Conservation (phyloP, 441 rosid genomes). For the Raphanus hybrid region DNA sequence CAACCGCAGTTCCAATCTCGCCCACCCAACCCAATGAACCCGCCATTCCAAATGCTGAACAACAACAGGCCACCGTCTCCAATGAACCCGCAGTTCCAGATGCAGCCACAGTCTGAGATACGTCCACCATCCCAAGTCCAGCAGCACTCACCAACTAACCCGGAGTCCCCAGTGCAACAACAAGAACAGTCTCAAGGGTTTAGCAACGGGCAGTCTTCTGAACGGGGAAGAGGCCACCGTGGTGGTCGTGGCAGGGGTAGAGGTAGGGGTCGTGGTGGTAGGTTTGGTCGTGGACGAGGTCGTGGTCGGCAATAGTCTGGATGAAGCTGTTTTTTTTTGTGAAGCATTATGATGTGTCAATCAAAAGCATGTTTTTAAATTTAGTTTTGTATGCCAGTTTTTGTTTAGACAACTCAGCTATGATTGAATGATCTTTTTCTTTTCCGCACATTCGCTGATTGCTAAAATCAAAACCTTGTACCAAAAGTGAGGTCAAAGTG, state of each 20-base stretch:
- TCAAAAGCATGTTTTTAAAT: conserved; percentile 15
- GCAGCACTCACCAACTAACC: conserved; percentile 50
- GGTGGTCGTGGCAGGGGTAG: conserved; percentile 51
- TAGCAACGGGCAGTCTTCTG: conserved; percentile 51
- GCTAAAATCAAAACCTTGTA: not conserved
- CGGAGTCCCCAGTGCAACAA: conserved; percentile 29
- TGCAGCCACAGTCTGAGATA: conserved; percentile 28
- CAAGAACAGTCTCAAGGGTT: conserved; percentile 46
- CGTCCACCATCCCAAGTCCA: conserved; percentile 36
- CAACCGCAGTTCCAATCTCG: conserved; percentile 39
- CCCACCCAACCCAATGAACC: conserved; percentile 15
- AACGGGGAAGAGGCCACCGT: conserved; percentile 53
- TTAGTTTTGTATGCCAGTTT: conserved; percentile 23
- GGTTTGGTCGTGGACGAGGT: conserved; percentile 43
- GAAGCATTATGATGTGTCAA: conserved; percentile 15
- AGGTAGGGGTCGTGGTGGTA: conserved; percentile 45
- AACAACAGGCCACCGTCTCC: conserved; percentile 46
- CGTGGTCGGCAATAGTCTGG: conserved; percentile 38
- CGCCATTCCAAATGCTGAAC: conserved; percentile 29
- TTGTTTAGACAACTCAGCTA: conserved; percentile 7
- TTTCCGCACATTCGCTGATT: not conserved
- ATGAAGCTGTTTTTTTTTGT: conserved; percentile 19
- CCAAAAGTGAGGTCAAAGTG: not conserved
- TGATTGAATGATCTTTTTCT: conserved; percentile 7
- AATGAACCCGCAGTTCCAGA: conserved; percentile 40